A percentile compares a stretch with the other conserved stretches of the same genome.
Conservation (phyloP, 441 rosid species). For the Daphne laureola region DNA sequence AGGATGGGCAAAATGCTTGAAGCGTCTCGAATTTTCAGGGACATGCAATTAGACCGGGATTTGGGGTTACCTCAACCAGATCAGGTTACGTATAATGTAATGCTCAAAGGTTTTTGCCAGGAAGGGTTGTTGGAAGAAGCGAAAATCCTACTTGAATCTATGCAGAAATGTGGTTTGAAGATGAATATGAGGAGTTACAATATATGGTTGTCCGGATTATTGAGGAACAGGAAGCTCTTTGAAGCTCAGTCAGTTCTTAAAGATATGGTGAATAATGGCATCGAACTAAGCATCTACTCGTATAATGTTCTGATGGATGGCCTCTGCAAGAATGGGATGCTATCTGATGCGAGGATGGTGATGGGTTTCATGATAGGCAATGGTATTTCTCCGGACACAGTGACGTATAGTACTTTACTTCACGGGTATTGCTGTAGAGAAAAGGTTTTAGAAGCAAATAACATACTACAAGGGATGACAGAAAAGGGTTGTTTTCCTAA, state of each 20-base stretch:
- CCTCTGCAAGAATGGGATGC: constrained; percentile 78
- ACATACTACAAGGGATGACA: constrained; percentile 69
- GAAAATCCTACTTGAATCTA: constrained; percentile 48
- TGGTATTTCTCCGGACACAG: constrained; percentile 60
- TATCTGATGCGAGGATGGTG: constrained; percentile 59
- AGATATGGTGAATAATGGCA: constrained; percentile 48
- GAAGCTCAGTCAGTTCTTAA: constrained; percentile 68
- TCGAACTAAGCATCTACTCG: constrained; percentile 54
- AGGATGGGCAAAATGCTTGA: constrained; percentile 61
- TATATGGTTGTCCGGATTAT: constrained; percentile 75
- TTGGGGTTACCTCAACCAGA: constrained; percentile 83
- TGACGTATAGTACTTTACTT: constrained; percentile 69
- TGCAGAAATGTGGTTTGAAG: constrained; percentile 36
- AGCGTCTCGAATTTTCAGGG: constrained; percentile 88
- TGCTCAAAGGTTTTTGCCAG: constrained; percentile 81
- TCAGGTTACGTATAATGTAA: constrained; percentile 59
- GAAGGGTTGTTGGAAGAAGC: constrained; percentile 86
- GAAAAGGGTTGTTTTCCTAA: constrained; percentile 60
- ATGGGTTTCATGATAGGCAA: constrained; percentile 47
- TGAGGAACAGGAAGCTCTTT: constrained; percentile 52
- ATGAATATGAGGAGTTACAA: constrained; percentile 64
- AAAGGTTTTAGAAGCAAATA: constrained; percentile 49
- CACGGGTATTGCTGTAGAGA: constrained; percentile 69
- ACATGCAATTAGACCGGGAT: constrained; percentile 69
- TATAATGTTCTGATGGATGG: constrained; percentile 80